Evolutionary conservation across 2,329 filamentous ascomycete genomes (phyloP).

Genomic region (Trichoderma oligosporum): DNA sequence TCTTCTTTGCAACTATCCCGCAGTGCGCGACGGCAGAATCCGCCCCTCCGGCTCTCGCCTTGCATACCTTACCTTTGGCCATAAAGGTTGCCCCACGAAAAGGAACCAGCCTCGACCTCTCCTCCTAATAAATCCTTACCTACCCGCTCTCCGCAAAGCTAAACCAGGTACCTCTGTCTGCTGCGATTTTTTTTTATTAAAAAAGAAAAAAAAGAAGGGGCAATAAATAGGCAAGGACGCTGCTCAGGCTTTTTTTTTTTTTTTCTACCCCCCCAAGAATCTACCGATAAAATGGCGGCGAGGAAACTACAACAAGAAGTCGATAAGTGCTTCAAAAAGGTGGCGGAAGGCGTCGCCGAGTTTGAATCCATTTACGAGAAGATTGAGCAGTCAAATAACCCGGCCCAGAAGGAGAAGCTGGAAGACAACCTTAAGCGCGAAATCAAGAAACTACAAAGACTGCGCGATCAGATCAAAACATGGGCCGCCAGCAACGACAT

Average conservation of each 20-base stretch:
- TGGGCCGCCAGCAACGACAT: constrained; percentile 98
- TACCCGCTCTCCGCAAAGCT: neutral
- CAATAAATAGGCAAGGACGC: constrained; percentile 14
- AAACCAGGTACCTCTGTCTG: neutral
- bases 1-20: neutral
- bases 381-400: constrained; percentile 87
- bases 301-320: constrained; percentile 97
- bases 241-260: neutral
- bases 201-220: too few species aligned
- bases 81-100: constrained; percentile 18
- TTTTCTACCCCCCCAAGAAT: constrained; percentile 16
- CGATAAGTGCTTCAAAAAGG: constrained; percentile 99
- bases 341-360: constrained; percentile 83
- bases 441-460: constrained; percentile 98
- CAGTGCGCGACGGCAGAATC: neutral
- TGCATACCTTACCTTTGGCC: constrained; percentile 11
- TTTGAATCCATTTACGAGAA: constrained; percentile 98
- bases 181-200: neutral
- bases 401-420: constrained; percentile 94
- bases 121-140: neutral
- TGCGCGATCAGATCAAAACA: constrained; percentile 98
- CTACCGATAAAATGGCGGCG: constrained; percentile 68
- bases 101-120: constrained; percentile 5
- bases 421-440: constrained; percentile 98
- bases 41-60: neutral